Conservation (phyloP, 345 rosid species). For the Lepidium didymum region DNA sequence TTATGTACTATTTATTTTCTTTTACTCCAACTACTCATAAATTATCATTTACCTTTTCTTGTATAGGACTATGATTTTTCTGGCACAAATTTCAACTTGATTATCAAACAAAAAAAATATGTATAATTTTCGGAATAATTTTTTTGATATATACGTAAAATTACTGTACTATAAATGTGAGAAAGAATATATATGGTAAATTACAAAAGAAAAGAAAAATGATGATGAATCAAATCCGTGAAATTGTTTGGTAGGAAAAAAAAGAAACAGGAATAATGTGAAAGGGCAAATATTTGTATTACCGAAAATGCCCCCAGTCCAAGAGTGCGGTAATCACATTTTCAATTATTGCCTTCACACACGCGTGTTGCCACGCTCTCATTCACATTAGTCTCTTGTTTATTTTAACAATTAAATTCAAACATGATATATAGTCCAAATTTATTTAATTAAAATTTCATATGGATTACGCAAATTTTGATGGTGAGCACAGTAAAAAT, state of each 20-base stretch:
- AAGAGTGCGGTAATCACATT: slow-evolving; percentile 58
- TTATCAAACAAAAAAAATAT: too few species aligned
- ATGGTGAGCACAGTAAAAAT: too few species aligned
- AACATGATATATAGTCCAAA: too few species aligned
- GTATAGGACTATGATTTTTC: neutral
- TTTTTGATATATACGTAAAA: neutral
- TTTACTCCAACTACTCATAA: slow-evolving; percentile 9
- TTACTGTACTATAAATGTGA: neutral
- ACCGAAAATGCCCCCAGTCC: slow-evolving; percentile 60
- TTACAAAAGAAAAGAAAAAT: neutral
- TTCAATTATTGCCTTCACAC: slow-evolving; percentile 26
- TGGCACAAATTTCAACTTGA: neutral
- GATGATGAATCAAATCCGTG: slow-evolving; percentile 13
- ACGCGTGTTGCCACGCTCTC: slow-evolving; percentile 25
- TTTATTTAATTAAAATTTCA: too few species aligned
- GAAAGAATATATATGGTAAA: neutral
- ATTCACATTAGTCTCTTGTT: neutral
- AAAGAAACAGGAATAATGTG: slow-evolving; percentile 61
- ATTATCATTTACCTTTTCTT: neutral
- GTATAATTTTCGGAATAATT: too few species aligned
- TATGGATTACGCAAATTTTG: too few species aligned
- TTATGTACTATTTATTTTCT: slow-evolving; percentile 2
- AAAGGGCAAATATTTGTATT: slow-evolving; percentile 19
- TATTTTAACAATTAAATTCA: too few species aligned
- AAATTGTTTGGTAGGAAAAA: slow-evolving; percentile 29